Conservation (phyloP, 805 yeast species). For the Starmerella sp. region DNA sequence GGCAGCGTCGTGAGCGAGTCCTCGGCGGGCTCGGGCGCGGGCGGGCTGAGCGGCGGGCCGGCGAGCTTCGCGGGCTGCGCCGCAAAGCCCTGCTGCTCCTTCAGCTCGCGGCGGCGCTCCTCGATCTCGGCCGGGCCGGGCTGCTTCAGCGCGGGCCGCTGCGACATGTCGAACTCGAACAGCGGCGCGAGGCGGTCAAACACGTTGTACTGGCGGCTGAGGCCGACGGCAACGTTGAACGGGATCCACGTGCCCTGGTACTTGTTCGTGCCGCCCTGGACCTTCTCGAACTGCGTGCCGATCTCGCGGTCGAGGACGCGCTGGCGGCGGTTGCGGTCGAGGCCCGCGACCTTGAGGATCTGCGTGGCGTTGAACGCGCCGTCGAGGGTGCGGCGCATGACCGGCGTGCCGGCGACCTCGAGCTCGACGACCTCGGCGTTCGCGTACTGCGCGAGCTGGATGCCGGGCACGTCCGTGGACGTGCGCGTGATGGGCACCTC, state of each 20-base stretch:
- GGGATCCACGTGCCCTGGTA: conserved; percentile 66
- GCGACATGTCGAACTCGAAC: conserved; percentile 35
- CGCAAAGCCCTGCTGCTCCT: neutral
- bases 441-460: conserved; percentile 54
- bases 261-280: conserved; percentile 65
- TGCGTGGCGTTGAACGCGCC: conserved; percentile 65
- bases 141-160: conserved; percentile 31
- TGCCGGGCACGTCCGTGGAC: conserved; percentile 12
- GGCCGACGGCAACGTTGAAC: conserved; percentile 43
- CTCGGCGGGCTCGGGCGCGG: neutral
- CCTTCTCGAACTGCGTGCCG: conserved; percentile 55
- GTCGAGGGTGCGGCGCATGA: conserved; percentile 55
- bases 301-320: conserved; percentile 54
- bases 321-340: conserved; percentile 54
- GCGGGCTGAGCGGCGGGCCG: neutral
- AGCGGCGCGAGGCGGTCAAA: conserved; percentile 43
- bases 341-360: conserved; percentile 54
- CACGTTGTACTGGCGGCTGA: conserved; percentile 52
- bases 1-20: conserved; percentile 15
- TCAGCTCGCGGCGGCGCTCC: conserved; percentile 24
- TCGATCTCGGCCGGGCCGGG: conserved; percentile 42
- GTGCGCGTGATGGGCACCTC: conserved; percentile 14
- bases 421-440: conserved; percentile 51
- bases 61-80: neutral
- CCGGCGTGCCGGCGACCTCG: conserved; percentile 49